Evolutionary conservation across 306 rosid species (phyloP).

Genomic region (Aeschynomene evenia): DNA sequence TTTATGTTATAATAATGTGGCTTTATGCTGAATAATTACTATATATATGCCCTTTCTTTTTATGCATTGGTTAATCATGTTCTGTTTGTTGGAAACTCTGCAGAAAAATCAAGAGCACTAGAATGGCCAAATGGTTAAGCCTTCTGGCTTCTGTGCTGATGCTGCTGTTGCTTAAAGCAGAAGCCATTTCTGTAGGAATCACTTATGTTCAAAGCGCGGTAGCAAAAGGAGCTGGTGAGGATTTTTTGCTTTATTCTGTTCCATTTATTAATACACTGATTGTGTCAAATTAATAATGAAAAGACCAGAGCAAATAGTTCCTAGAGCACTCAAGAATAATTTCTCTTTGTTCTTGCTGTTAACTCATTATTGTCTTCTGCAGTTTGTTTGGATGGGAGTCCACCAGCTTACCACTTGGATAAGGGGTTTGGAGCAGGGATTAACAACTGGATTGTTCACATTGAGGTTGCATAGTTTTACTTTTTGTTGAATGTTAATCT

Average conservation of each 20-base stretch:
- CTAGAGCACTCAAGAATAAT: too few species aligned
- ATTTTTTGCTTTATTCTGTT: slow-evolving; percentile 8
- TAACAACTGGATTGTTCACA: slow-evolving; percentile 79
- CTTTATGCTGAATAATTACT: neutral
- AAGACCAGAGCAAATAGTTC: too few species aligned
- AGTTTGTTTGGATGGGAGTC: slow-evolving; percentile 97
- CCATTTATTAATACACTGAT: too few species aligned
- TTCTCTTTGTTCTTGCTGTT: slow-evolving; percentile 5
- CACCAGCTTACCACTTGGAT: slow-evolving; percentile 88
- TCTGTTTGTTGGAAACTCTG: slow-evolving; percentile 10
- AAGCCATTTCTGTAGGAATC: slow-evolving; percentile 62
- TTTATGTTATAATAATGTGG: neutral
- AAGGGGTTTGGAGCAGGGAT: slow-evolving; percentile 74
- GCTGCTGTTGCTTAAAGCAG: slow-evolving; percentile 48
- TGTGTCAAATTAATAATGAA: too few species aligned
- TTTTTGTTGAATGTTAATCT: neutral
- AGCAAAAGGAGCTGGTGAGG: slow-evolving; percentile 90
- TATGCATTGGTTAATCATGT: neutral
- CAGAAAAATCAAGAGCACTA: slow-evolving; percentile 60
- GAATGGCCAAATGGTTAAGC: slow-evolving; percentile 42
- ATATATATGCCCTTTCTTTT: neutral
- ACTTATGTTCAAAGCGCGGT: slow-evolving; percentile 71
- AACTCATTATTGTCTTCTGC: slow-evolving; percentile 27
- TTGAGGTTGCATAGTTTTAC: slow-evolving; percentile 56
- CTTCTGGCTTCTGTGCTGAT: slow-evolving; percentile 39